Percentiles rank a stretch among this genome's conserved stretches.
These are phyloP conservation scores for Lodderomyces jiufengensis DNA, from an alignment of 1,139 yeast genomes.

Conservation along the genomic window DNA sequence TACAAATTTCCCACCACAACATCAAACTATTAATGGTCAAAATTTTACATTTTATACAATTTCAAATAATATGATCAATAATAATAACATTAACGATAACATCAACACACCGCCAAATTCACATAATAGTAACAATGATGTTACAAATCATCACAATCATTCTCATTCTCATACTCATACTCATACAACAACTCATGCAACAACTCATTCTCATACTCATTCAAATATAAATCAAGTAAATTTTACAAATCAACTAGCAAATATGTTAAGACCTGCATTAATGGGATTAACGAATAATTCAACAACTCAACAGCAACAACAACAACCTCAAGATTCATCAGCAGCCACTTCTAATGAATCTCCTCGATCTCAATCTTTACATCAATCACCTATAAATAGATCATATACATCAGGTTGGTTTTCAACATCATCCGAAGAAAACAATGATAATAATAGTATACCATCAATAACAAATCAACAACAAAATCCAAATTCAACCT, in stretches of 20 bases:
- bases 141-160: background rate
- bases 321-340: background rate
- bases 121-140: too few relatives aligned
- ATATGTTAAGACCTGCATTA: slow-evolving; percentile 1
- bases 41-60: slow-evolving; percentile 2
- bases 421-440: too few relatives aligned
- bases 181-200: too few relatives aligned
- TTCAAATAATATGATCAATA: background rate
- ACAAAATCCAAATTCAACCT: slow-evolving; percentile 1
- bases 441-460: too few relatives aligned
- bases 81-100: slow-evolving; percentile 1
- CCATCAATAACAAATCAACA: background rate
- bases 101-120: too few relatives aligned
- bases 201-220: too few relatives aligned
- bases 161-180: too few relatives aligned
- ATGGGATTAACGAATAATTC: slow-evolving; percentile 1
- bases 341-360: too few relatives aligned
- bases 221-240: background rate
- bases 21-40: slow-evolving; percentile 1
- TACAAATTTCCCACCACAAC: background rate
- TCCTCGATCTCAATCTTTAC: too few relatives aligned
- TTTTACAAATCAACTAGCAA: slow-evolving; percentile 2
- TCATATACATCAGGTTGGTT: too few relatives aligned
- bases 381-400: too few relatives aligned
- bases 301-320: too few relatives aligned